phyloP scores from a whole-genome alignment of 768 basidiomycete species.

The Dictyophora rubrovolvata region DNA sequence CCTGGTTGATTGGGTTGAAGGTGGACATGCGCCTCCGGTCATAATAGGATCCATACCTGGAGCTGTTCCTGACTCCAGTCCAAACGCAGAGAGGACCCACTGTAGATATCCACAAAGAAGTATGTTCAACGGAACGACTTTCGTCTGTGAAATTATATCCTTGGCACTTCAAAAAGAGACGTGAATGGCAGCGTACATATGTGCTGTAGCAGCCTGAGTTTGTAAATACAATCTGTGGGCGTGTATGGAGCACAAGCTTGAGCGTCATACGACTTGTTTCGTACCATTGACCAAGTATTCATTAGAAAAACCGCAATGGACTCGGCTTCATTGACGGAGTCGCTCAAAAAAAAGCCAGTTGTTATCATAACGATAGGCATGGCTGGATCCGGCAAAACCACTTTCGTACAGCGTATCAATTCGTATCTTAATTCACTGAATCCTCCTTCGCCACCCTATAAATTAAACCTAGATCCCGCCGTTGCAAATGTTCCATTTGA shows the following conservation, averaged over 20 bases:
- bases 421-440: conserved; percentile 71
- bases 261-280: too few relatives aligned
- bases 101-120: conserved; percentile 7
- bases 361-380: conserved; percentile 90
- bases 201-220: too few relatives aligned
- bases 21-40: conserved; percentile 18
- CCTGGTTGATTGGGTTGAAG: conserved; percentile 25
- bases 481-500: conserved; percentile 87
- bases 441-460: conserved; percentile 71
- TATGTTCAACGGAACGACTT: background rate
- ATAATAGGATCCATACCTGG: conserved; percentile 12
- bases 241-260: too few relatives aligned
- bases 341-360: conserved; percentile 38
- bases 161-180: background rate
- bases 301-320: background rate
- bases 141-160: background rate
- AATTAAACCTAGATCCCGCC: conserved; percentile 96
- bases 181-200: too few relatives aligned
- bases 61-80: background rate
- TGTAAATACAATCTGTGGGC: too few relatives aligned
- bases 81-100: background rate
- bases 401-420: conserved; percentile 91
- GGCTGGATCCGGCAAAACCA: conserved; percentile 97
- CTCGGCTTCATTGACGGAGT: background rate
- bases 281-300: background rate